phyloP scores from a whole-genome alignment of 2,329 filamentous ascomycete species.

The Balansia obtecta region DNA sequence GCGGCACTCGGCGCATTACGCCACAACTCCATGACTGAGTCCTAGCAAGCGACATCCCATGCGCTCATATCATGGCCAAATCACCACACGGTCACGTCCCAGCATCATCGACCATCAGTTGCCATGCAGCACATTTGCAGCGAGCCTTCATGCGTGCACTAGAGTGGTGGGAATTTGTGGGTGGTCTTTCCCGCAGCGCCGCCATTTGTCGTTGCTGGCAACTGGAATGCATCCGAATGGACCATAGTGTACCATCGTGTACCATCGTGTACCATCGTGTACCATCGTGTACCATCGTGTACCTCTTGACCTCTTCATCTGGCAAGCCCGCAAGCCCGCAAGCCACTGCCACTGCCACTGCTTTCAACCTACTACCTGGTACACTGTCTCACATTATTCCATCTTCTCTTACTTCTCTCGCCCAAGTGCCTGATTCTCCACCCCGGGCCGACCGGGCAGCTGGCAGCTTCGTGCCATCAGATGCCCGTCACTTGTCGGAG shows the following conservation, averaged over 20 bases:
- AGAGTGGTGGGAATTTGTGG: not conserved
- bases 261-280: too few species aligned
- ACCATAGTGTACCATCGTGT: too few species aligned
- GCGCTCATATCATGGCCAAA: not conserved
- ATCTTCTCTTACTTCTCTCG: not conserved
- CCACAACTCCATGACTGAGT: not conserved
- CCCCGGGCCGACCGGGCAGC: constrained; percentile 3
- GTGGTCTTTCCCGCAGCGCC: not conserved
- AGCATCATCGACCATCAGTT: not conserved
- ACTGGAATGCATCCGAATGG: constrained; percentile 9
- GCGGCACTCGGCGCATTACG: not conserved
- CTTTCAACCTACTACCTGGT: not conserved
- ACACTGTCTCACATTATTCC: not conserved
- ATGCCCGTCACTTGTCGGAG: constrained; percentile 8
- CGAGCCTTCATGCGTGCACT: not conserved
- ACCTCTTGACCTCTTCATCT: too few species aligned
- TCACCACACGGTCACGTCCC: not conserved
- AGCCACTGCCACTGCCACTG: not conserved
- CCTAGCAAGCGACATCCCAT: not conserved
- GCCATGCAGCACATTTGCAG: not conserved
- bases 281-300: too few species aligned
- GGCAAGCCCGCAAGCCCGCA: not conserved
- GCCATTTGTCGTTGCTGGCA: constrained; percentile 5
- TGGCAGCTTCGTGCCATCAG: constrained; percentile 6
- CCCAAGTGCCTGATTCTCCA: not conserved